Evolutionary conservation across 371 early-diverging fungal species (phyloP), one percentile per base, ranked within the genome.

Genomic region (Mortierella polycephala): DNA sequence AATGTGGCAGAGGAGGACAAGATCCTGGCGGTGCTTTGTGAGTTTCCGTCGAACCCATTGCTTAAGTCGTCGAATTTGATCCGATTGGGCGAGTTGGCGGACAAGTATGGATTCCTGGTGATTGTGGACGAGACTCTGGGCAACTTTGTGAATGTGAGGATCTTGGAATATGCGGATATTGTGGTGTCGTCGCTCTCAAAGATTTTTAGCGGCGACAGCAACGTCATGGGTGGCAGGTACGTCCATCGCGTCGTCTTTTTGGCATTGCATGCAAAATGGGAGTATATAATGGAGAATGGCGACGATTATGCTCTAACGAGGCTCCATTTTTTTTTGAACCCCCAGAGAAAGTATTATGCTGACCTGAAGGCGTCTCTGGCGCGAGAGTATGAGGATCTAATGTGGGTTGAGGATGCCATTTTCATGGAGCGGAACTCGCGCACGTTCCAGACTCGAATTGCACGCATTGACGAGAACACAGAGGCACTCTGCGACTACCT

Each of bases 191-290:
- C 96, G 71, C 80, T 98, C 64, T 96, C 98, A 18, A 98, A 98
- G 85, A 84, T 96, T 53, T 97, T 98, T 73, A 92, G 92, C 63
- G 98, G 98, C 30, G 96, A 96, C 82, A 90, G 94, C 69, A 96
- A 98, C 81, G 98, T 97, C n/a, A 97, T 97, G 98, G 98, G 94
- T 62, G 99, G 99, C 66, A 91, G 95, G 91, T 91, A 71, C 50
- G 6, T 14, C 12, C 52, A 56, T 45, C 14, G n/a, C n/a, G n/a
- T n/a, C n/a, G n/a, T n/a, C n/a, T n/a, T n/a, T n/a, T n/a, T n/a
- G n/a, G n/a, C n/a, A n/a, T n/a, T n/a, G n/a, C n/a, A n/a, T n/a
- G n/a, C 14, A 55, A 58, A 37, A 37, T 23, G 57, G 7, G n/a
- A n/a, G n/a, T n/a, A n/a, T n/a, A n/a, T n/a, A n/a, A n/a, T n/a